Evolutionary conservation across 2,329 filamentous ascomycete genomes (phyloP), one percentile per base, ranked within the genome.

Genomic region (Fusarium siculi): DNA sequence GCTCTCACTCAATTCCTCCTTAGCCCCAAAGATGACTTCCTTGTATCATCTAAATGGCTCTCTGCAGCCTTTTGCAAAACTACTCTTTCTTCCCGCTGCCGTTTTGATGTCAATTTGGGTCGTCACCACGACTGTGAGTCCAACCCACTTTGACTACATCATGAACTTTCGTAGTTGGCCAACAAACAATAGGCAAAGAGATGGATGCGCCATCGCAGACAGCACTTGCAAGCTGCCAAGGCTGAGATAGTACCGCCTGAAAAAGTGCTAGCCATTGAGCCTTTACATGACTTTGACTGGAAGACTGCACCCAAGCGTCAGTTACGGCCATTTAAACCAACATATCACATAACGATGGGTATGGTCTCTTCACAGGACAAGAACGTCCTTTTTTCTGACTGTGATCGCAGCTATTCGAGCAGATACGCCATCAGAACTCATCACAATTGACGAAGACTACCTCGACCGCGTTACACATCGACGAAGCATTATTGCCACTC

Each of bases 361-460:
- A 57, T 18, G 30, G 3, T 8, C 32, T 10, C 37, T 8, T 3
- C 16, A 5, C 30, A 3, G 19, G 18, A 23, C 9, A 11, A 16
- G 0, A 7, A 2, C 0, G 10, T 10, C 3, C 4, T 5, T 8
- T 18, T 2, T 14, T 52, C 55, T 49, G 16, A 64, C 28, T 58
- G 2, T 28, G 8, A 23, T 23, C 9, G 0, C 18, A 88, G 87
- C 82, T 6, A 77, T 88, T 6, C 82, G 82, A 30, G 79, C 81
- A 18, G 80, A 84, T 32, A 75, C 80, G 0, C 84, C 85, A 0
- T 87, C 86, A 1, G 84, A 89, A 18, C 82, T 90, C 19, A 86
- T 90, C 69, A 81, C 84, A 18, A 83, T 90, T 23, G 88, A 90
- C 73, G 79, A 77, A 42, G 84, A 87, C 65, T 90, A 90, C 75